Base-by-base conservation (phyloP, 1,284 basidiomycete species). In the Ceratobasidium sp. region DNA sequence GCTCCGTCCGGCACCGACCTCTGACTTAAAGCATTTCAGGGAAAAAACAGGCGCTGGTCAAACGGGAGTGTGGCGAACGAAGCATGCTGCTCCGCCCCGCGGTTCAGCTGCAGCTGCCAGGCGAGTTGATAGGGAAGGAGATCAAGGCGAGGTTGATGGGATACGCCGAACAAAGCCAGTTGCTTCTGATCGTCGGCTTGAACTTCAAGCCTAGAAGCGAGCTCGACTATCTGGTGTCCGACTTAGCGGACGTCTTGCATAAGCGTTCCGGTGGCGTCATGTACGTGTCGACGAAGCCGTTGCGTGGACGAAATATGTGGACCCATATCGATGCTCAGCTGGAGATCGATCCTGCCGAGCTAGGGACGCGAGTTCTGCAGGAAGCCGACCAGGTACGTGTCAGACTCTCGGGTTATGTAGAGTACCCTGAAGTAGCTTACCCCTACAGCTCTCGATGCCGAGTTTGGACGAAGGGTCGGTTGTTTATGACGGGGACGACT, bases 301-400 rank as follows among this genome's bases (percentile, higher is more conserved):
- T 74, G 1, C 58, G 58, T 10, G 42, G 33, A 11, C 42, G 60
- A 17, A 47, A 45, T 23, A 0, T 37, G 5, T 51, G 31, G 47
- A 35, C 51, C 31, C n/a, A 63, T 33, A 64, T 74, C 45, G 71
- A 74, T n/a, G 17, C 28, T 1, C 71, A 74, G 17, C 42, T 74
- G 1, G 23, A 64, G 47, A 3, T 33, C 1, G 47, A 74, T 35
- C 11, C 31, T 23, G 7, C 15, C 5, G 71, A 63, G 17, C 26
- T 37, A 5, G 10, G 47, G 11, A 20, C 17, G 4, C 20, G 8
- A 17, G 45, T 74, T 1, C n/a, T 26, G 10, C 20, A 42, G 53
- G 35, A 69, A 56, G 35, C 53, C 6, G 35, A 58, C 20, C 13
- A 42, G 35, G 67, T 69, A 15, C 5, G 67, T 35, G 47, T n/a